A percentile compares a stretch with the other conserved stretches of the same genome.
Evolutionary conservation across 768 basidiomycete species (phyloP).

Genomic region (Sarcomyxa edulis): DNA sequence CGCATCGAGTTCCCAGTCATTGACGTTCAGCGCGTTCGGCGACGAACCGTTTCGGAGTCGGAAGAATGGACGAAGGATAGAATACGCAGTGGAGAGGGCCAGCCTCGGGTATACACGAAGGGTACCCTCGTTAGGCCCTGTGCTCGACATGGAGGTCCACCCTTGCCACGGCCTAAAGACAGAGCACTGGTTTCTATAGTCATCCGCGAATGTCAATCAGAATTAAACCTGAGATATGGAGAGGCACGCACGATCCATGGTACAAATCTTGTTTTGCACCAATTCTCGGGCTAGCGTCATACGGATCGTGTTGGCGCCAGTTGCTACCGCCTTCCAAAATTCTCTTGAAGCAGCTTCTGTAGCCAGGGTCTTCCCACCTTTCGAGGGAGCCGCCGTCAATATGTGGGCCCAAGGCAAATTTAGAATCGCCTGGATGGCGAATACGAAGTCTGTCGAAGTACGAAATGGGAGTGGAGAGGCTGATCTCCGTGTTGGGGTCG

Average conservation of each 20-base stretch:
- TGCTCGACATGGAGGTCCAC: slow-evolving; percentile 48
- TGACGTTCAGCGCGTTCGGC: slow-evolving; percentile 27
- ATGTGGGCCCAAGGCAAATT: slow-evolving; percentile 65
- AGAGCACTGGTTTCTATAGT: slow-evolving; percentile 43
- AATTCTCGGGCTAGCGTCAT: slow-evolving; percentile 40
- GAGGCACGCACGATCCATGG: slow-evolving; percentile 41
- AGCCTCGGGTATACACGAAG: slow-evolving; percentile 58
- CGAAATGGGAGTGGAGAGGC: slow-evolving; percentile 54
- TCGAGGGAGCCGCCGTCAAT: slow-evolving; percentile 48
- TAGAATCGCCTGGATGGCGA: slow-evolving; percentile 62
- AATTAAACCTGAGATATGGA: background rate
- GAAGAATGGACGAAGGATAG: slow-evolving; percentile 67
- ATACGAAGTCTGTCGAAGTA: slow-evolving; percentile 78
- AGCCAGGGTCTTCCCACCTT: slow-evolving; percentile 48
- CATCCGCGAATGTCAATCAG: slow-evolving; percentile 5
- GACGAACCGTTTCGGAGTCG: slow-evolving; percentile 20
- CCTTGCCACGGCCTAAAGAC: slow-evolving; percentile 56
- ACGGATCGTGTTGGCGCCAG: slow-evolving; percentile 49
- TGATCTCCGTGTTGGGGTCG: slow-evolving; percentile 34
- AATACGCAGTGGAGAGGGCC: slow-evolving; percentile 50
- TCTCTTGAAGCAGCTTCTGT: slow-evolving; percentile 32
- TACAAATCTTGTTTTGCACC: slow-evolving; percentile 59
- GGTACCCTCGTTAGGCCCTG: slow-evolving; percentile 58
- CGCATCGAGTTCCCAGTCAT: slow-evolving; percentile 54
- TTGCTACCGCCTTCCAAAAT: slow-evolving; percentile 37